Percentiles rank a stretch among this genome's conserved stretches.
phyloP scores from a whole-genome alignment of 805 yeast species.

The Metschnikowia shivogae region DNA sequence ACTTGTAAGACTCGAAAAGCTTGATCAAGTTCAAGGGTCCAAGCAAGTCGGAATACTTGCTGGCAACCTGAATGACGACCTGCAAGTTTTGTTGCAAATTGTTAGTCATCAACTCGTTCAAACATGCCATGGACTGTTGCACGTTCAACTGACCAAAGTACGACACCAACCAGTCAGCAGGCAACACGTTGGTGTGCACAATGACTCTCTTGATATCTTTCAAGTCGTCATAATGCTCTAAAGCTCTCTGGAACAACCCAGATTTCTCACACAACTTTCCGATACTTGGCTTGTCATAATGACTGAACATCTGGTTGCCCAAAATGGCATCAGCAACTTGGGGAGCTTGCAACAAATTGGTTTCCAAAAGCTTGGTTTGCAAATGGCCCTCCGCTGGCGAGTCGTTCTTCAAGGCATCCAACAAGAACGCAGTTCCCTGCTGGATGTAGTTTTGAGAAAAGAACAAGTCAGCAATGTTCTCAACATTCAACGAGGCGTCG shows the following conservation, averaged over 20 bases:
- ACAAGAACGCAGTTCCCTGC: constrained; percentile 95
- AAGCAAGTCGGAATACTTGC: constrained; percentile 89
- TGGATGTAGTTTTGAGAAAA: constrained; percentile 91
- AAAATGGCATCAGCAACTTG: constrained; percentile 99
- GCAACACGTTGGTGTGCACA: constrained; percentile 78
- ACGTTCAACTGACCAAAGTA: constrained; percentile 93
- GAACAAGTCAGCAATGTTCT: constrained; percentile 87
- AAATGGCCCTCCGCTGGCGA: constrained; percentile 92
- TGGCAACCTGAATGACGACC: constrained; percentile 92
- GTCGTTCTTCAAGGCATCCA: constrained; percentile 93
- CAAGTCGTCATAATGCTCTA: constrained; percentile 92
- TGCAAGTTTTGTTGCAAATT: constrained; percentile 86
- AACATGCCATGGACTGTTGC: constrained; percentile 84
- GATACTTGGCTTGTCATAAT: constrained; percentile 89
- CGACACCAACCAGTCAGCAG: constrained; percentile 88
- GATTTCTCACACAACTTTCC: constrained; percentile 93
- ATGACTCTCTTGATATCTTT: constrained; percentile 94
- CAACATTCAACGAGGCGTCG: constrained; percentile 66
- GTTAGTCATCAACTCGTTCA: constrained; percentile 75
- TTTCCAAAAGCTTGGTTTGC: constrained; percentile 91
- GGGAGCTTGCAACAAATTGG: constrained; percentile 91
- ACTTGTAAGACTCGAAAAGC: constrained; percentile 88
- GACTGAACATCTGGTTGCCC: constrained; percentile 93
- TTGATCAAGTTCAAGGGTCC: constrained; percentile 84
- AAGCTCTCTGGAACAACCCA: constrained; percentile 92